phyloP scores from a whole-genome alignment of 2,329 filamentous ascomycete species.

The Clonostachys solani region DNA sequence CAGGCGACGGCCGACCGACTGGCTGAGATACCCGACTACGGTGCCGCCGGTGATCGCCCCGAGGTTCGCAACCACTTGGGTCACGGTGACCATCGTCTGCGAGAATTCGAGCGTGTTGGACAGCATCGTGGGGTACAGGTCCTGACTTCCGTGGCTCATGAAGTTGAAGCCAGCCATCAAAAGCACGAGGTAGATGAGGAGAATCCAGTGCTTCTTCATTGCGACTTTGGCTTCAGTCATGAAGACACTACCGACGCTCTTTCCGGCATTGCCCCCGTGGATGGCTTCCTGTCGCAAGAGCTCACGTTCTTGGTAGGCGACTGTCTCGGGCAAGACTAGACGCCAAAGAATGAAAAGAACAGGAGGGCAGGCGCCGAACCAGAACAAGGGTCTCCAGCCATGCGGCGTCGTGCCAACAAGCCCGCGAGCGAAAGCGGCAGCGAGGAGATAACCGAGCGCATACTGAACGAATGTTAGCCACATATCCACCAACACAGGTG shows the following conservation, averaged over 20 bases:
- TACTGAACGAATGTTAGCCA: constrained; percentile 28
- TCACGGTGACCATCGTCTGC: constrained; percentile 58
- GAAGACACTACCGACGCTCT: constrained; percentile 37
- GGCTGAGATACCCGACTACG: constrained; percentile 61
- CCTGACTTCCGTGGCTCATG: constrained; percentile 71
- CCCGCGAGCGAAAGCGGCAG: constrained; percentile 55
- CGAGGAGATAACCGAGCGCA: constrained; percentile 61
- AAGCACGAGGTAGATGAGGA: constrained; percentile 77
- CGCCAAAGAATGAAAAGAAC: constrained; percentile 78
- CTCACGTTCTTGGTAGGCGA: constrained; percentile 65
- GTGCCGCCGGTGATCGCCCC: constrained; percentile 68
- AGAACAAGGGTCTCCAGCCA: constrained; percentile 81
- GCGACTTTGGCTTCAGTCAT: constrained; percentile 74
- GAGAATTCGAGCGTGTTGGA: constrained; percentile 49
- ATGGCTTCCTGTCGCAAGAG: constrained; percentile 39
- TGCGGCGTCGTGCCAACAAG: constrained; percentile 74
- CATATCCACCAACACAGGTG: neutral
- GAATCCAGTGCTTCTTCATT: constrained; percentile 72
- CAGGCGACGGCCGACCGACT: constrained; percentile 65
- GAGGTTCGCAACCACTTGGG: constrained; percentile 68
- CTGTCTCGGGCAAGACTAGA: constrained; percentile 73
- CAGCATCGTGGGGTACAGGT: constrained; percentile 58
- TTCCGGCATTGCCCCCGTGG: constrained; percentile 13
- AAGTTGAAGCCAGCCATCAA: constrained; percentile 93
- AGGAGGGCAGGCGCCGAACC: constrained; percentile 82